Conservation (phyloP, 2,329 filamentous ascomycete genomes). For the Colletotrichum liaoningense region DNA sequence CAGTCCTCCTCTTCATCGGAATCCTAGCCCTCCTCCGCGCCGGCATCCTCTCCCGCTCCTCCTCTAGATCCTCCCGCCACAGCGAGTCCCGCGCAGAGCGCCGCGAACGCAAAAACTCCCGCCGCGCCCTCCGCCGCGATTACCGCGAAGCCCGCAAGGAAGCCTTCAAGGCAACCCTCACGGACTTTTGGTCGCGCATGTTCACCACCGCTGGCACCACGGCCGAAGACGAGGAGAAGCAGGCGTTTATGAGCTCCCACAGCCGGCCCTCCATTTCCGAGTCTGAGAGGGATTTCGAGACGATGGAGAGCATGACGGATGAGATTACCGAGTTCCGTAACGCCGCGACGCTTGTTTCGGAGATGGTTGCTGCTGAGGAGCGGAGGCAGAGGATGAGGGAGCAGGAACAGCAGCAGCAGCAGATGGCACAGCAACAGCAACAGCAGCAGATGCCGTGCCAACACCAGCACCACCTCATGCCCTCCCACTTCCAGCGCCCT, state of each 20-base stretch:
- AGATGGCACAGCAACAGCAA: constrained; percentile 43
- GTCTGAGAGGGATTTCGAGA: constrained; percentile 6
- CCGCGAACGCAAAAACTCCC: constrained; percentile 28
- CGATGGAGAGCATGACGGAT: constrained; percentile 55
- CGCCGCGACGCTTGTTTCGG: constrained; percentile 57
- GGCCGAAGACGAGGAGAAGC: constrained; percentile 52
- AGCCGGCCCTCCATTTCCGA: constrained; percentile 36
- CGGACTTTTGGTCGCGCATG: constrained; percentile 44
- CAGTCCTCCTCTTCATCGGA: constrained; percentile 41
- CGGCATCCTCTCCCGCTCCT: constrained; percentile 29
- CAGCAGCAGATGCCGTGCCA: neutral
- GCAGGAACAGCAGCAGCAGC: constrained; percentile 35
- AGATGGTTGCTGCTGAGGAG: constrained; percentile 58
- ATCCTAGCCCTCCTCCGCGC: constrained; percentile 40
- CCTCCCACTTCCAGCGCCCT: constrained; percentile 30
- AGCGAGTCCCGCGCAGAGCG: constrained; percentile 12
- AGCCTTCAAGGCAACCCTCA: constrained; percentile 33
- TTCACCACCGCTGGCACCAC: constrained; percentile 42
- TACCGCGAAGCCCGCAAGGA: constrained; percentile 40
- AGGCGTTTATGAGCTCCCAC: constrained; percentile 42
- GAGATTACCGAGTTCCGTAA: constrained; percentile 61
- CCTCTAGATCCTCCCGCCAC: constrained; percentile 14
- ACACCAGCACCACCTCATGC: constrained; percentile 20
- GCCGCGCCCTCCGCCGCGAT: constrained; percentile 39
- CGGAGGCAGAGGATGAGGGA: constrained; percentile 36